A percentile compares a stretch with the other conserved stretches of the same genome.
phyloP scores from a whole-genome alignment of 805 yeast genomes.

The Saturnispora silvae region DNA sequence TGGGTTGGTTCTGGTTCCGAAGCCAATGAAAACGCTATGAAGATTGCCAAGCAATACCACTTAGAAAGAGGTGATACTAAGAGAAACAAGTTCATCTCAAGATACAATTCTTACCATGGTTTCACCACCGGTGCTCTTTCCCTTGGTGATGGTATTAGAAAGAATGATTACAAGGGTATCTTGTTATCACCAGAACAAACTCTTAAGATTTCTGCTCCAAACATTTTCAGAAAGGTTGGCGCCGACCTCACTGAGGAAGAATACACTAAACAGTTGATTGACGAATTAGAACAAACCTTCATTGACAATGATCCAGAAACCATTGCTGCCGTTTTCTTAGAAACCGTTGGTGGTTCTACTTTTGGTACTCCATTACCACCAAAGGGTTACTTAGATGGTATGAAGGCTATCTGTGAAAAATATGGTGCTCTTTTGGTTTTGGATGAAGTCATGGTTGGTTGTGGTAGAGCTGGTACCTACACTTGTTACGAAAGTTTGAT shows the following conservation, averaged over 20 bases:
- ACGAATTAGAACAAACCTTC: constrained; percentile 31
- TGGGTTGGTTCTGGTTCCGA: constrained; percentile 68
- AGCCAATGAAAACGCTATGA: constrained; percentile 71
- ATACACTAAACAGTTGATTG: constrained; percentile 27
- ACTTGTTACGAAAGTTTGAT: constrained; percentile 36
- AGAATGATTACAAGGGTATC: constrained; percentile 24
- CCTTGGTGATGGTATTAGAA: constrained; percentile 29
- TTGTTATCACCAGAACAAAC: constrained; percentile 17
- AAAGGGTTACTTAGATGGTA: constrained; percentile 35
- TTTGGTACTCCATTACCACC: constrained; percentile 36
- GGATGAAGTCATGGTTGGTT: constrained; percentile 77
- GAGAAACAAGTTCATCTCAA: constrained; percentile 33
- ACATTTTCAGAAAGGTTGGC: constrained; percentile 15
- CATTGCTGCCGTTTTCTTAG: constrained; percentile 32
- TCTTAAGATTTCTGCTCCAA: constrained; percentile 22
- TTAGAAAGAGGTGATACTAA: constrained; percentile 32
- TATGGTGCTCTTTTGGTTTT: constrained; percentile 90
- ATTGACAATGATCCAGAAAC: constrained; percentile 33
- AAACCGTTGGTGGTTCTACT: constrained; percentile 37
- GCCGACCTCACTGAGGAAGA: constrained; percentile 24
- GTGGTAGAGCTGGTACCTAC: constrained; percentile 40
- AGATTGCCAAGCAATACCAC: constrained; percentile 48
- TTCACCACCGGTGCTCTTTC: constrained; percentile 38
- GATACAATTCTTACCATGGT: constrained; percentile 40
- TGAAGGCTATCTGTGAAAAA: constrained; percentile 62